A percentile compares a stretch with the other conserved stretches of the same genome.
phyloP scores from a whole-genome alignment of 257 asterid species.

The Solanum gandarillasii region DNA sequence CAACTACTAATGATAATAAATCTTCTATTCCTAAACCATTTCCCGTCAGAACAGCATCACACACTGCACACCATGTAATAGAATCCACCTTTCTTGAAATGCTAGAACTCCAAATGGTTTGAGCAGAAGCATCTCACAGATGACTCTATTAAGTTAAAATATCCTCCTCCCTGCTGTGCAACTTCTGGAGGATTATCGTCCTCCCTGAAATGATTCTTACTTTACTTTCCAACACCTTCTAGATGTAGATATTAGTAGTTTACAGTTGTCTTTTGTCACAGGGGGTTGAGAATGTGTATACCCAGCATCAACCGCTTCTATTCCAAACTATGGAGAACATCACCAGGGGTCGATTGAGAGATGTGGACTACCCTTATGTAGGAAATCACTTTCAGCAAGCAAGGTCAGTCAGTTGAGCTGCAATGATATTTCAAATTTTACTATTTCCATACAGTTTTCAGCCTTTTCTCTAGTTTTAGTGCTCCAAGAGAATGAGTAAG shows the following conservation, averaged over 20 bases:
- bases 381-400: conserved; percentile 94
- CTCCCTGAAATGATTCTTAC: neutral
- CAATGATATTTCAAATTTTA: neutral
- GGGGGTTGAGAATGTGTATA: conserved; percentile 98
- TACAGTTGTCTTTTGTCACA: conserved; percentile 17
- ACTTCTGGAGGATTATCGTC: neutral
- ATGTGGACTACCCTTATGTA: conserved; percentile 88
- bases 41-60: neutral
- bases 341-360: conserved; percentile 84
- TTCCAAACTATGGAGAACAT: conserved; percentile 93
- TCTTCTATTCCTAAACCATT: neutral
- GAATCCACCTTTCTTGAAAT: neutral
- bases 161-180: neutral
- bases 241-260: neutral
- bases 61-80: neutral
- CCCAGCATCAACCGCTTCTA: conserved; percentile 95
- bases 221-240: neutral
- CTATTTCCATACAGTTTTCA: neutral
- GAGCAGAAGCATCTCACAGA: neutral
- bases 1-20: neutral
- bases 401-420: conserved; percentile 37
- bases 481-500: neutral
- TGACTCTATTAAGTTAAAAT: neutral
- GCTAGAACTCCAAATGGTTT: neutral
- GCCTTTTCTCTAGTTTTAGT: neutral